Base-by-base conservation (phyloP, 495 filamentous ascomycete species). In the Lindgomyces ingoldianus region DNA sequence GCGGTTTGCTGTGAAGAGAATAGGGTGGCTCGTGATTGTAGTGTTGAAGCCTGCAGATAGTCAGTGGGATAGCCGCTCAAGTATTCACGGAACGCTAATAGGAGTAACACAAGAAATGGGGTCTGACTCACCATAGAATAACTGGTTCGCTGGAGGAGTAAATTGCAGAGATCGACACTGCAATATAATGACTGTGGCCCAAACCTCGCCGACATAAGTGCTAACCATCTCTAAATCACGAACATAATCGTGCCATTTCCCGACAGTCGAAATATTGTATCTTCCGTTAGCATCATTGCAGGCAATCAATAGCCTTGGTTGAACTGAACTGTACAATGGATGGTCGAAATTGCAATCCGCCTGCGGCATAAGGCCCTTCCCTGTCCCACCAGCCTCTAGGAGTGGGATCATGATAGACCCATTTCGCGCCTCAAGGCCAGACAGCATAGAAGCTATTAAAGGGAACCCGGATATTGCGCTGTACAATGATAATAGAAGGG, bases 1-100 rank as follows among this genome's bases (percentile, higher is more conserved):
- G 9, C 6, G 36, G 21, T 60, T 60, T 22, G 10, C 44, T 4
- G 25, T 41, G 57, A 60, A 49, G 24, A 60, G 44, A 16, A 60
- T 19, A 14, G 44, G 57, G 3, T 26, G 1, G 8, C 22, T 29
- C 19, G 57, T 60, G 0, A 46, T 46, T 4, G 16, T 21, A 16
- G 4, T 25, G 14, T 57, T 26, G 39, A 45, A 46, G 6, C 30
- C 52, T 56, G 52, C 12, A 53, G 11, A 9, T 29, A 21, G 18
- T 50, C 12, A 41, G 41, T 41, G 52, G 19, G 25, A 9, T n/a
- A n/a, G n/a, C n/a, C n/a, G n/a, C n/a, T n/a, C n/a, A n/a, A n/a
- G n/a, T n/a, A n/a, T n/a, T n/a, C n/a, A n/a, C n/a, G 4, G 3
- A 41, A 36, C 22, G 11, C 6, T 10, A 41, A n/a, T 12, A 6